phyloP scores from a whole-genome alignment of 768 basidiomycete genomes.

The Naganishia friedmannii region DNA sequence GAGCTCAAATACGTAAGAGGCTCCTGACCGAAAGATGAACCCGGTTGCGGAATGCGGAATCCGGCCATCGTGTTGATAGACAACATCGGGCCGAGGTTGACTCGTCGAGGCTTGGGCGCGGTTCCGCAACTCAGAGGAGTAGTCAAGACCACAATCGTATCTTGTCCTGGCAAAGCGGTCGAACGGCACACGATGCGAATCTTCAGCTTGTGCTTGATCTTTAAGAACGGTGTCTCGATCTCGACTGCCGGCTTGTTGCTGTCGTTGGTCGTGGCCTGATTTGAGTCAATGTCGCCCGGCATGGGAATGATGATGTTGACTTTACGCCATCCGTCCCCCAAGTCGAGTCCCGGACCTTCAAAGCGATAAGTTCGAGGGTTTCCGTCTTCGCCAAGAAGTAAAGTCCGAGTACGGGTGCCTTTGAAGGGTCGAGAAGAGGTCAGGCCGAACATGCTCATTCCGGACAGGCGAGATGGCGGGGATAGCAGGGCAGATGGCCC shows the following conservation, averaged over 20 bases:
- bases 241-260: conserved; percentile 38
- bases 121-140: conserved; percentile 49
- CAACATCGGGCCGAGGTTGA: not conserved
- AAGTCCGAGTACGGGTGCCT: conserved; percentile 26
- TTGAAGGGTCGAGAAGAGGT: conserved; percentile 28
- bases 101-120: conserved; percentile 32
- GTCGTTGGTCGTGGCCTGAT: not conserved
- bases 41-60: not conserved
- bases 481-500: conserved; percentile 36
- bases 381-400: conserved; percentile 43
- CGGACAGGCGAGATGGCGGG: conserved; percentile 35
- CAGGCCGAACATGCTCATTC: conserved; percentile 30
- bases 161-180: conserved; percentile 13
- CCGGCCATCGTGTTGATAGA: conserved; percentile 8
- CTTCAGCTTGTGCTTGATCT: conserved; percentile 47
- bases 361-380: conserved; percentile 47
- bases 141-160: conserved; percentile 43
- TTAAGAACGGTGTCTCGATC: conserved; percentile 44
- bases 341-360: conserved; percentile 41
- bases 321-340: conserved; percentile 46
- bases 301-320: conserved; percentile 50
- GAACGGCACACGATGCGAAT: conserved; percentile 43
- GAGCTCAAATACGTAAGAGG: not conserved
- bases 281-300: conserved; percentile 31
- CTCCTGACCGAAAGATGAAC: not conserved